These are phyloP conservation scores for Omphalea diandra DNA, from an alignment of 441 rosid species.

Conservation along the genomic window DNA sequence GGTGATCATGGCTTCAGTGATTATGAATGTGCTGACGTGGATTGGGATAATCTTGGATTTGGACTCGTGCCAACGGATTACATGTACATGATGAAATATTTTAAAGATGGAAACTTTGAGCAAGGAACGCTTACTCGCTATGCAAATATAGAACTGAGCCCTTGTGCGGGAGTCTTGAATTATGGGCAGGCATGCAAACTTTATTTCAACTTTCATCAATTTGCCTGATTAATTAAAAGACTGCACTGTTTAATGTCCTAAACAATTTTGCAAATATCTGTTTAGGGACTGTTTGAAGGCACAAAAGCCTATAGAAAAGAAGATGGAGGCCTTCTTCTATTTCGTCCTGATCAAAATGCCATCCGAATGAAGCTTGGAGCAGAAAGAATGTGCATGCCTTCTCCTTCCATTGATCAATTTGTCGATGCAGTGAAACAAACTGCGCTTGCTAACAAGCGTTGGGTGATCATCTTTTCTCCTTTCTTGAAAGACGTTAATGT, in stretches of 20 bases:
- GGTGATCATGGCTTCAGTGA: conserved; percentile 29
- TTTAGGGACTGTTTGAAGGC: conserved; percentile 75
- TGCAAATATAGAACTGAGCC: conserved; percentile 68
- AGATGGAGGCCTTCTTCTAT: conserved; percentile 58
- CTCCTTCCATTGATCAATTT: conserved; percentile 70
- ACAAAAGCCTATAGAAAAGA: conserved; percentile 69
- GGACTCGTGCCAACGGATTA: conserved; percentile 62
- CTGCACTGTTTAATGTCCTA: too few relatives aligned
- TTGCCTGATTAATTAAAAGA: too few relatives aligned
- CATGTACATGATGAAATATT: conserved; percentile 69
- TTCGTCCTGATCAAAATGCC: conserved; percentile 75
- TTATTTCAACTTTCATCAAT: not conserved
- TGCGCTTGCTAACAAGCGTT: conserved; percentile 65
- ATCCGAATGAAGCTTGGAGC: conserved; percentile 66
- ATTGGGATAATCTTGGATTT: conserved; percentile 93
- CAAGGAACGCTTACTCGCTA: conserved; percentile 51
- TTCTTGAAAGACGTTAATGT: too few relatives aligned
- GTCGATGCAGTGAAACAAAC: conserved; percentile 63
- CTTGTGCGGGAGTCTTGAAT: conserved; percentile 79
- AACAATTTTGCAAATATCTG: too few relatives aligned
- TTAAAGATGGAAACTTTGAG: conserved; percentile 42
- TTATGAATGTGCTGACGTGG: conserved; percentile 66
- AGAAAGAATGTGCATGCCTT: conserved; percentile 83
- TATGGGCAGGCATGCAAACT: conserved; percentile 73
- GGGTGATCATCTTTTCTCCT: conserved; percentile 40